Evolutionary conservation across 2,329 filamentous ascomycete species (phyloP), one percentile per base, ranked within the genome.

Genomic region (Sporothrix sp.): DNA sequence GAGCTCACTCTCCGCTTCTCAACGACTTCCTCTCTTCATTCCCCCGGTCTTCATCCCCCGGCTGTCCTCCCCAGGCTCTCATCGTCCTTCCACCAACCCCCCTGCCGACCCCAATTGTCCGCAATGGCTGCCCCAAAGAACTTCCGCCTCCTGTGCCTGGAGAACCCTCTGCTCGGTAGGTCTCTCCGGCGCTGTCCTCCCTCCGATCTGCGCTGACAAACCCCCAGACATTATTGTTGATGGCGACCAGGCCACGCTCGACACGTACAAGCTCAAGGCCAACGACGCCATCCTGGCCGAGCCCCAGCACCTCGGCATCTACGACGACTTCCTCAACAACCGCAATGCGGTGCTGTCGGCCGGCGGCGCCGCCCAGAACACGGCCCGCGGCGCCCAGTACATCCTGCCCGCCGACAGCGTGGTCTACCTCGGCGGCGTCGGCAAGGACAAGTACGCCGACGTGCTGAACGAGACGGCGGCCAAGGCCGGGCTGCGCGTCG

Each of bases 231-330:
- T 98, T 68, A 91, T 96, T 73, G 93, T 85, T 61, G 62, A 73
- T 61, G 94, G 89, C 61, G 80, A 91, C 69, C 78, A 90, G 61
- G 82, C 81, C 27, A 82, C 97, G 51, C 85, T 98, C 54, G 74
- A 90, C 60, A 95, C 96, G 77, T 98, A 98, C 68, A 82, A 73
- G 53, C 78, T 98, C 63, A 96, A 98, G 77, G 78, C 85, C 68
- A 95, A 98, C 73, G 91, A 98, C 68, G 93, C 93, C 62, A 96
- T 98, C 68, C 87, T 98, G 55, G 91, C 91, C 51, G 88, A 95
- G 69, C 81, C 87, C 65, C 85, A 95, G 75, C 93, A 98, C 72
- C 76, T 85, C 65, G 80, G 78, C 40, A 79, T 98, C 64, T 98
- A 89, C 70, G 90, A 97, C 66, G 93, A 98, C 64, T 80, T 97